Base-by-base conservation (phyloP, 805 yeast genomes). In the Citeromyces matritensis region DNA sequence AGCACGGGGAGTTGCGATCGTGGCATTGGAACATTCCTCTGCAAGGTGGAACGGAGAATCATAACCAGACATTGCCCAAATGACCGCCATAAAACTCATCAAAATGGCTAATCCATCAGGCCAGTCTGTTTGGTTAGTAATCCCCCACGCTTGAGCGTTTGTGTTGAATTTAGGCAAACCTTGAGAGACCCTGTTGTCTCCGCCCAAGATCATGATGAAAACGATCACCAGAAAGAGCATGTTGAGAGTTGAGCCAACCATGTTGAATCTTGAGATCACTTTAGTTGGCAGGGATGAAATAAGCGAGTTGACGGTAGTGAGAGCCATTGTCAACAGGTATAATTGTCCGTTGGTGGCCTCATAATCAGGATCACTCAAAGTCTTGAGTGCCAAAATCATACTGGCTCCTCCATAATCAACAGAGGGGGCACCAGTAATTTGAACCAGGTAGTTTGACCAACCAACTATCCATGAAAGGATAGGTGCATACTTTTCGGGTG, bases 21-120 rank as follows among this genome's bases (percentile, higher is more conserved):
- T 55, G 5, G 82, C 79, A 44, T 75, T 73, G 31, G 73, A 53
- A 40, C 77, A 69, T 43, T 77, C 85, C 51, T 76, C 86, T n/a
- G 80, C 63, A 37, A 77, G 55, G 43, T 78, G 84, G 57, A 75
- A 77, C 0, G 84, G 80, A 14, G 80, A 70, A 45, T 77, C 84
- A 44, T 73, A 78, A 15, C 83, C 84, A 29, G 77, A 65, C 82
- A 77, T 74, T 25, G 77, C 69, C 78, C 78, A 72, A 35, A 70
- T 67, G 24, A 65, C 74, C n/a, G 77, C 73, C 43, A 69, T 47
- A 49, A 71, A 71, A 4, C 71, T 57, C 60, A 69, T 58, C 35
- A 74, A 48, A 42, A 69, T 56, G 17, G 75, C 63, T 31, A 73
- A 57, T 34, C 81, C 81, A 31, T 59, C 58, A n/a, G 78, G 75